Evolutionary conservation across 305 asterid genomes (phyloP), one percentile per base, ranked within the genome.

Genomic region (Rubia tinctorum): DNA sequence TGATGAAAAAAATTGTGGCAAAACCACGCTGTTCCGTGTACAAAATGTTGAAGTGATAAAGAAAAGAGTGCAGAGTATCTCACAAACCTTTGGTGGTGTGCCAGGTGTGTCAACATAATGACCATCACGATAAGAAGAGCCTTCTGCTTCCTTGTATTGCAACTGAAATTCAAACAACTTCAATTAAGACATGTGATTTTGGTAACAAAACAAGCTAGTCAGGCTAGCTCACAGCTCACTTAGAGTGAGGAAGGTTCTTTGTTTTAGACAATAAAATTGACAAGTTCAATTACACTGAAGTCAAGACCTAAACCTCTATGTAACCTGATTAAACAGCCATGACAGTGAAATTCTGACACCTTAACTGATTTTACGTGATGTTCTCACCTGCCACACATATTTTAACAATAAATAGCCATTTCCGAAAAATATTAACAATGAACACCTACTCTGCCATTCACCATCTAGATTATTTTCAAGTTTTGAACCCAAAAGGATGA

Each of bases 101-200:
- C 95, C 97, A 18, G 98, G 98, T 75, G 97, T 90, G 84, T 92
- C 99, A 70, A 92, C 77, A 83, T 83, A 89, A 61, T 91, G 77
- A 83, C 87, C 92, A 37, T 95, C 99, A 30, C 97, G 98, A 74
- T 86, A 84, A 71, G 97, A 89, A 11, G 98, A 82, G 66, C 95
- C 97, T 81, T 95, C 99, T 18, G 96, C 87, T 82, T 95, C 98
- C 89, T 95, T 95, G 86, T 89, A 82, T 85, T 92, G 99, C 85
- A 89, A 78, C 99, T 92, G 84, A 78, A 67, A 47, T 39, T 44
- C 44, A 77, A 78, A 73, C 67, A 71, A 61, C 77, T 27, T 12
- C 63, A 47, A 78, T 8, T 10, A 44, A 79, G 69, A 64, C 68
- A 69, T 42, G 8, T 11, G 13, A 53, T 13, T 63, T 56, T 40